These are phyloP conservation scores for Backusella circina DNA, from an alignment of 192 early-diverging fungal genomes.

Conservation along the genomic window DNA sequence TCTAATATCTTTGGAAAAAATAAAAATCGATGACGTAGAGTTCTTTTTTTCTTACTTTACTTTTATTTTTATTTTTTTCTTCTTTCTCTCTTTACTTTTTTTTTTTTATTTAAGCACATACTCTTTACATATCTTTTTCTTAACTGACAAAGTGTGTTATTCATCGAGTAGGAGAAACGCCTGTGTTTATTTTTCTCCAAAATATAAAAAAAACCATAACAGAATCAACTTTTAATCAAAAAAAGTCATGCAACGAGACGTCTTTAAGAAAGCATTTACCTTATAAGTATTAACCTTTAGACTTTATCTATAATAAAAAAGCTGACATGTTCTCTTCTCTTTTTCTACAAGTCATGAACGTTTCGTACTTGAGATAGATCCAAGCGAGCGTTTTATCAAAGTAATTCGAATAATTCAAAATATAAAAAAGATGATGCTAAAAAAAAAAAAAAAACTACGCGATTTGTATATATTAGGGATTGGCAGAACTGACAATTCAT, in stretches of 20 bases:
- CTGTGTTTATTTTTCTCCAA: background rate
- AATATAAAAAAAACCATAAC: background rate
- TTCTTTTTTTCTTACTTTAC: background rate
- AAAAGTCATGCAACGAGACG: constrained; percentile 25
- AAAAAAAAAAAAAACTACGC: background rate
- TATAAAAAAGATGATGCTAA: background rate
- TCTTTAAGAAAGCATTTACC: constrained; percentile 26
- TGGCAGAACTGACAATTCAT: constrained; percentile 45
- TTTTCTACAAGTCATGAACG: constrained; percentile 48
- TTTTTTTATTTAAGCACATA: background rate
- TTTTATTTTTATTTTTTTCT: too few relatives aligned
- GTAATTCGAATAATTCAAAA: constrained; percentile 20
- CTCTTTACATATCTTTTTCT: background rate
- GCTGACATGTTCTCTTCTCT: constrained; percentile 7
- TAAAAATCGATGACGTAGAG: background rate
- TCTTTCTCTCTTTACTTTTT: background rate
- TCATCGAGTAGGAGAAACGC: background rate
- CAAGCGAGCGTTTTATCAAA: constrained; percentile 37
- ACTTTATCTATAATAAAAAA: background rate
- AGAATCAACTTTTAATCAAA: background rate
- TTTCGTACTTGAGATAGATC: constrained; percentile 50
- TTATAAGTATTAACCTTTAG: constrained; percentile 33
- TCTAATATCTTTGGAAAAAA: background rate
- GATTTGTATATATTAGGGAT: constrained; percentile 30
- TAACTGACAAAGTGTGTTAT: background rate